These are phyloP conservation scores for Chamaecrista fasciculata DNA, from an alignment of 306 rosid species.

Conservation along the genomic window DNA sequence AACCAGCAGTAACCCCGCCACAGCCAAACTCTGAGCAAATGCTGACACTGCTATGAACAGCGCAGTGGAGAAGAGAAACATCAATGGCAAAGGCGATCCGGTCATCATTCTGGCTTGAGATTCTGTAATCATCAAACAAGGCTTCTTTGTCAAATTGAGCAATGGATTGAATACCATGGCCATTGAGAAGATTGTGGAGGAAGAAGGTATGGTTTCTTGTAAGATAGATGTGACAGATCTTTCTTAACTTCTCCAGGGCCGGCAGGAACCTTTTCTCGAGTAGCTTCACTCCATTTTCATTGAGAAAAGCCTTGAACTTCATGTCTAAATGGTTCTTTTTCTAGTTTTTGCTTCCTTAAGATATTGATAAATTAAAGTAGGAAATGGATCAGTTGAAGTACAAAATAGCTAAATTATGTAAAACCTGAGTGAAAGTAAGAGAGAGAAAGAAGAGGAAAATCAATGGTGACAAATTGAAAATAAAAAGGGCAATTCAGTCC, in stretches of 20 bases:
- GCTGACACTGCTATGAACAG: slow-evolving; percentile 77
- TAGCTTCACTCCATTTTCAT: slow-evolving; percentile 63
- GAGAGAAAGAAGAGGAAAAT: no score
- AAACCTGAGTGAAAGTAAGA: no score
- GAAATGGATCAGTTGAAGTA: no score
- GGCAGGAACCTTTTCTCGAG: slow-evolving; percentile 76
- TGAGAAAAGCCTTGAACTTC: slow-evolving; percentile 86
- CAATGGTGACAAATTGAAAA: no score
- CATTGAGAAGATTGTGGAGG: slow-evolving; percentile 87
- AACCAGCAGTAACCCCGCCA: slow-evolving; percentile 37
- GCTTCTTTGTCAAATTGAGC: slow-evolving; percentile 72
- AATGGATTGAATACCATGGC: slow-evolving; percentile 70
- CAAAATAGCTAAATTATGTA: no score
- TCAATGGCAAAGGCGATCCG: slow-evolving; percentile 77
- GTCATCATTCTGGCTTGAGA: slow-evolving; percentile 76
- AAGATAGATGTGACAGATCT: slow-evolving; percentile 65
- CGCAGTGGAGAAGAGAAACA: slow-evolving; percentile 75
- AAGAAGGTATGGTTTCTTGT: slow-evolving; percentile 67
- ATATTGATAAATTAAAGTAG: neutral
- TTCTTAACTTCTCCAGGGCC: slow-evolving; percentile 71
- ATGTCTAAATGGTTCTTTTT: slow-evolving; percentile 17
- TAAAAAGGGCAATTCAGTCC: no score
- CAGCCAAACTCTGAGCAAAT: slow-evolving; percentile 56
- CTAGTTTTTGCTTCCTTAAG: neutral
- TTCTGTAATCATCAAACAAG: slow-evolving; percentile 68